Base-by-base conservation (phyloP, 1,284 basidiomycete species). In the Phellopilus nigrolimitatus region DNA sequence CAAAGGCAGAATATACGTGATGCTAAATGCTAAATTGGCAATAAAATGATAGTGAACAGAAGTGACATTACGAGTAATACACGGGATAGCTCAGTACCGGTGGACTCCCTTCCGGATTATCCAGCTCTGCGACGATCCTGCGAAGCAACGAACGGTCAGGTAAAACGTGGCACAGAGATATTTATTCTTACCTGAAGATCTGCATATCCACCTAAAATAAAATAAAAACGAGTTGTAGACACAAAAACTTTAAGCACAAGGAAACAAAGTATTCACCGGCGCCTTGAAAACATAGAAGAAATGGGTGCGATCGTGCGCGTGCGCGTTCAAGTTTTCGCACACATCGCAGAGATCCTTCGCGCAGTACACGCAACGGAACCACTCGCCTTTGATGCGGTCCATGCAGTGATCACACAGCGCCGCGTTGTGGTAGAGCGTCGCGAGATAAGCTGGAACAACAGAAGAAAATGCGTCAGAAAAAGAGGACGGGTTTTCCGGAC, bases 301-400 rank as follows among this genome's bases (percentile, higher is more conserved):
- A 63, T 95, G 91, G 2, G 79, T 82, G 49, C 79, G 73, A 60
- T 93, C 79, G 62, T 95, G 91, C 37, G 84, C 79, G 62, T 95
- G 91, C 37, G 84, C 85, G 58, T 90, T 88, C 25, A 88, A 69
- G 51, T 70, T 73, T 63, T 92, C 85, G 56, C 91, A 93, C 28
- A 76, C 75, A 49, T 82, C 80, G 66, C 91, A 94, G 15, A 93
- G 71, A 65, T 94, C 91, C 56, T 78, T 82, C 3, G 78, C 75
- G 62, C 92, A 95, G 63, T 91, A 91, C 2, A 81, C 90, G 62
- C 92, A 95, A 57, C 88, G 79, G 66, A 87, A 87, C 92, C 92
- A 95, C 57, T 80, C 79, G 6, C 92, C 92, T 21, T 74, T 68
- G 54, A 95, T 92, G 31, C 68, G 72, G 21, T 70, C 74, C 74